phyloP scores from a whole-genome alignment of 805 yeast genomes.

The Suhomyces vadensis region DNA sequence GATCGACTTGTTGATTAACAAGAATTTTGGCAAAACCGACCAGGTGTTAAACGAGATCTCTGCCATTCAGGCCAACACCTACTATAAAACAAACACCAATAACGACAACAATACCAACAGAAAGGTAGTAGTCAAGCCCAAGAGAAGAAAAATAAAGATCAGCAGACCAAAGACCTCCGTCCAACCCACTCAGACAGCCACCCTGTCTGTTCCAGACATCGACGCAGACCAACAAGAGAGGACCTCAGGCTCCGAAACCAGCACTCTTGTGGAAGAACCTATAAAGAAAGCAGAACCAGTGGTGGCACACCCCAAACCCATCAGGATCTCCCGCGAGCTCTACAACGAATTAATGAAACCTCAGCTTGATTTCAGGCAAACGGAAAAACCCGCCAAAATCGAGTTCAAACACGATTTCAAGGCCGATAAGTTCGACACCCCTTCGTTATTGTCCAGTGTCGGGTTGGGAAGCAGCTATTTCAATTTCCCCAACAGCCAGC shows the following conservation, averaged over 20 bases:
- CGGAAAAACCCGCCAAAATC: background rate
- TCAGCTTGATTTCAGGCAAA: slow-evolving; percentile 4
- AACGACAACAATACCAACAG: slow-evolving; percentile 19
- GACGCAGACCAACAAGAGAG: background rate
- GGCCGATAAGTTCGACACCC: slow-evolving; percentile 2
- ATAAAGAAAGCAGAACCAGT: background rate
- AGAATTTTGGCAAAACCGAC: slow-evolving; percentile 32
- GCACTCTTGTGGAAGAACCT: slow-evolving; percentile 11
- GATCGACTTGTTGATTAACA: slow-evolving; percentile 33
- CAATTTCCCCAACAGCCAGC: slow-evolving; percentile 18
- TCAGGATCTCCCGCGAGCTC: slow-evolving; percentile 12
- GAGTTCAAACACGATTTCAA: slow-evolving; percentile 2
- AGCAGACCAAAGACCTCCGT: slow-evolving; percentile 14
- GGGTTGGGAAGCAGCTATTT: slow-evolving; percentile 43
- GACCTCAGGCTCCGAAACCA: slow-evolving; percentile 8
- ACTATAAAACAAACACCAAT: slow-evolving; percentile 30
- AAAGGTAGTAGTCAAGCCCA: slow-evolving; percentile 32
- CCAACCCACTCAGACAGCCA: slow-evolving; percentile 1
- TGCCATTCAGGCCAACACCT: slow-evolving; percentile 47
- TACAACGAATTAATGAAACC: slow-evolving; percentile 14
- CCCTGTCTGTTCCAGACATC: slow-evolving; percentile 1
- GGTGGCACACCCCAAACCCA: slow-evolving; percentile 18
- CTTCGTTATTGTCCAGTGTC: slow-evolving; percentile 21
- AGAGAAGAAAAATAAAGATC: slow-evolving; percentile 44
- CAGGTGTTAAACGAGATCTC: slow-evolving; percentile 43